A percentile compares a stretch with the other conserved stretches of the same genome.
These are phyloP conservation scores for Trichoderma pleuroti DNA, from an alignment of 2,329 filamentous ascomycete species.

Conservation along the genomic window DNA sequence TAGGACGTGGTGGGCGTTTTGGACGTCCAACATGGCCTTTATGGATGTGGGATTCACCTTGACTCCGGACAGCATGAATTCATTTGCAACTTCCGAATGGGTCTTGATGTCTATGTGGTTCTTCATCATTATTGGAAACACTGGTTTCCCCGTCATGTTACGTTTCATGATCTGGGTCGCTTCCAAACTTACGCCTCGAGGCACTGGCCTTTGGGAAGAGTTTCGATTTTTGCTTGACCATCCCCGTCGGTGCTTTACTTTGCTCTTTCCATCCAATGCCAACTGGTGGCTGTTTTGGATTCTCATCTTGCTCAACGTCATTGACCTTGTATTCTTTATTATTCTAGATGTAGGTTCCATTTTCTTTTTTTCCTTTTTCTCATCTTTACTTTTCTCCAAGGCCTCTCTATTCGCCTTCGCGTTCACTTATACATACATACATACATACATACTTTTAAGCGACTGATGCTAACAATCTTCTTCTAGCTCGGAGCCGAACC, in stretches of 20 bases:
- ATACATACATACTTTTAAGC: neutral
- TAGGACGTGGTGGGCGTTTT: slow-evolving; percentile 87
- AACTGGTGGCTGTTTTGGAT: slow-evolving; percentile 97
- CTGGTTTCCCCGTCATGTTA: slow-evolving; percentile 90
- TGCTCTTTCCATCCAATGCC: slow-evolving; percentile 83
- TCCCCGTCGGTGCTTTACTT: slow-evolving; percentile 90
- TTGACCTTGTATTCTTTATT: slow-evolving; percentile 88
- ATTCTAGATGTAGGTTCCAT: slow-evolving; percentile 70
- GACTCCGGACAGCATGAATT: slow-evolving; percentile 90
- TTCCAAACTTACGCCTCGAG: slow-evolving; percentile 62
- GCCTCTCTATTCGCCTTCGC: neutral
- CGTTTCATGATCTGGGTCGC: slow-evolving; percentile 85
- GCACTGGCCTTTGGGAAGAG: slow-evolving; percentile 79
- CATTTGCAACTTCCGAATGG: slow-evolving; percentile 74
- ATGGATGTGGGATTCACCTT: slow-evolving; percentile 94
- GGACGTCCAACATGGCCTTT: slow-evolving; percentile 82
- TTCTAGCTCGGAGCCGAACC: slow-evolving; percentile 64
- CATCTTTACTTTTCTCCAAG: slow-evolving; percentile 22
- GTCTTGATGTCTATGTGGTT: slow-evolving; percentile 76
- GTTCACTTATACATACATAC: no score
- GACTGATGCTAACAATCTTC: slow-evolving; percentile 23
- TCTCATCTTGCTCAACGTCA: slow-evolving; percentile 72
- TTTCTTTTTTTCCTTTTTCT: neutral
- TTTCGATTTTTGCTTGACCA: slow-evolving; percentile 88
- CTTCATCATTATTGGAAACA: slow-evolving; percentile 91